Percentiles rank a stretch among this genome's conserved stretches.
Evolutionary conservation across 148 eudicot genomes (phyloP).

Genomic region (Fagopyrum homotropicum): DNA sequence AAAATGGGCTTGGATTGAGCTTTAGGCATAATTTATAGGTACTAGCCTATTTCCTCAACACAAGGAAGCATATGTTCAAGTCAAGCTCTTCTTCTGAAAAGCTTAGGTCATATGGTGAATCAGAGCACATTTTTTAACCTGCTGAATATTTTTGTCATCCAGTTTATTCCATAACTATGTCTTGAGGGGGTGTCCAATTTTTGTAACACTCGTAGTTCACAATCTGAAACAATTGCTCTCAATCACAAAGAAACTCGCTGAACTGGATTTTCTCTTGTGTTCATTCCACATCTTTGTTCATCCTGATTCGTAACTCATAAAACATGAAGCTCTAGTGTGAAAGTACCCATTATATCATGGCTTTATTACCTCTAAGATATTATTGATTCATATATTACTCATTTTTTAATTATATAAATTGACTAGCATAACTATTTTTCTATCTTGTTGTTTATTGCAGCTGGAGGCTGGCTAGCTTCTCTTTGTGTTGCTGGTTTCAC

Average conservation of each 20-base stretch:
- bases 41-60: neutral
- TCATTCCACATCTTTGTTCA: neutral
- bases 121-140: neutral
- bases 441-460: constrained; percentile 32
- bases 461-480: constrained; percentile 98
- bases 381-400: neutral
- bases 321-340: too few relatives aligned
- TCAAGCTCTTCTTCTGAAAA: neutral
- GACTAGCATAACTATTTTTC: neutral
- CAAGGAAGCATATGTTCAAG: neutral
- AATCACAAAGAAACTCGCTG: neutral
- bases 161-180: neutral
- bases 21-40: neutral
- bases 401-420: neutral
- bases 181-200: neutral
- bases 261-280: neutral
- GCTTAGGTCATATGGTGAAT: neutral
- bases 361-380: neutral
- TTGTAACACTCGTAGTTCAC: neutral
- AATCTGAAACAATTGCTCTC: neutral
- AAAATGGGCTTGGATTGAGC: neutral
- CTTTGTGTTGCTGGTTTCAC: constrained; percentile 82
- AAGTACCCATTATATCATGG: too few relatives aligned
- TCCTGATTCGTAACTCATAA: too few relatives aligned
- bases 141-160: too few relatives aligned